phyloP scores from a whole-genome alignment of 345 rosid genomes.

The Abelmoschus esculentus region DNA sequence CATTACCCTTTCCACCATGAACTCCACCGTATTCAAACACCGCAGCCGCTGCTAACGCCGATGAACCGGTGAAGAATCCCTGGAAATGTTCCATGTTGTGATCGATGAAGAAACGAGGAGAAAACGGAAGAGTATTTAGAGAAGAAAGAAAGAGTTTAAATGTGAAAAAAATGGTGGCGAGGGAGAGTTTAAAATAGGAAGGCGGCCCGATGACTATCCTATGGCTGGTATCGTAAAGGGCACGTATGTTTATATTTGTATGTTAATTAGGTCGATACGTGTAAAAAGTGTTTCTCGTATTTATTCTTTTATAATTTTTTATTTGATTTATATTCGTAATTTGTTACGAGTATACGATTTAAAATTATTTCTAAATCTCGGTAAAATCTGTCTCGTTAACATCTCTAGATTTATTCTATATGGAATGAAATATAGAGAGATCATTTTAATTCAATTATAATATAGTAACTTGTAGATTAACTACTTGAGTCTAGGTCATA shows the following conservation, averaged over 20 bases:
- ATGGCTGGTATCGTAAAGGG: neutral
- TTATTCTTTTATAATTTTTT: too few species aligned
- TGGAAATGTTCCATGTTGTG: neutral
- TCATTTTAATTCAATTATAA: too few species aligned
- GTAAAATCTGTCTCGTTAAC: too few species aligned
- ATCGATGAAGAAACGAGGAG: neutral
- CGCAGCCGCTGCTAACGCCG: constrained; percentile 19
- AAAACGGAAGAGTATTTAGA: neutral
- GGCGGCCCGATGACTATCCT: constrained; percentile 2
- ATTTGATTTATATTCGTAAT: too few species aligned
- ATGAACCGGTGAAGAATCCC: constrained; percentile 15
- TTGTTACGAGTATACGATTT: too few species aligned
- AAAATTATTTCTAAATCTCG: too few species aligned
- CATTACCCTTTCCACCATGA: constrained; percentile 16
- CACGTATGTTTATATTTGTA: neutral
- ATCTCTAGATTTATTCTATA: too few species aligned
- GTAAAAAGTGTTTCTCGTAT: too few species aligned
- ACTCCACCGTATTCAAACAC: neutral
- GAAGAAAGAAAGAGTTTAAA: neutral
- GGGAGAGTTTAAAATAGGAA: neutral
- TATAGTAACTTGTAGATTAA: too few species aligned
- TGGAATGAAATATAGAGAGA: too few species aligned
- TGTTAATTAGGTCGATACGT: too few species aligned
- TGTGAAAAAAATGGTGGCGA: neutral
- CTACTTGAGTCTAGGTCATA: too few species aligned